Conservation (phyloP, 371 early-diverging fungal genomes). For the Saksenaea oblongispora region DNA sequence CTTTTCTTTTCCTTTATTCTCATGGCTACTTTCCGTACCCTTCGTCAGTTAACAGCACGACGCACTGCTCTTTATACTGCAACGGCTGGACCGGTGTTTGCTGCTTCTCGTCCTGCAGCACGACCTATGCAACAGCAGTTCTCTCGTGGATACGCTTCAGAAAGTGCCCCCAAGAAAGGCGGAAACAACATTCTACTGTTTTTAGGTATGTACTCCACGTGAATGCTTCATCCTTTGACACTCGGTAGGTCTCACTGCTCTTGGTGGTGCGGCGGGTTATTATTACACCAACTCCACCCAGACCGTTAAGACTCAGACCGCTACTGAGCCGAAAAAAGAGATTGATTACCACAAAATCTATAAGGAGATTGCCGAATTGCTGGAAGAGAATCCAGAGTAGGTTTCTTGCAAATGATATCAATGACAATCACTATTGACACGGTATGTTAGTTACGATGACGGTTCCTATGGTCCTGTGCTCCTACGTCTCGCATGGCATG, state of each 20-base stretch:
- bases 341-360: slow-evolving; percentile 72
- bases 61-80: background rate
- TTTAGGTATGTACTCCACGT: slow-evolving; percentile 17
- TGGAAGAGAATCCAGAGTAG: slow-evolving; percentile 69
- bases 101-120: slow-evolving; percentile 2
- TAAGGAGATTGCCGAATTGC: slow-evolving; percentile 75
- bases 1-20: background rate
- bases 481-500: slow-evolving; percentile 93
- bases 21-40: background rate
- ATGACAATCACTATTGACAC: background rate
- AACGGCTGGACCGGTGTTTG: background rate
- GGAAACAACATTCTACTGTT: slow-evolving; percentile 23
- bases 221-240: background rate
- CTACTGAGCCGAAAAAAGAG: slow-evolving; percentile 29
- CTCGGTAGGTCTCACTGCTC: slow-evolving; percentile 35
- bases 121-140: slow-evolving; percentile 8
- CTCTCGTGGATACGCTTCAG: slow-evolving; percentile 24
- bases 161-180: slow-evolving; percentile 21
- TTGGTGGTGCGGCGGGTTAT: slow-evolving; percentile 58
- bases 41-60: background rate
- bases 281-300: slow-evolving; percentile 49
- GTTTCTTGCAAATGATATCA: slow-evolving; percentile 4
- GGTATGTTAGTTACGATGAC: slow-evolving; percentile 76
- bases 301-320: slow-evolving; percentile 22
- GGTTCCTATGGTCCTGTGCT: slow-evolving; percentile 90